Percentiles rank a stretch among this genome's conserved stretches.
Conservation (phyloP, 495 filamentous ascomycete genomes). For the Trichocladium uniseriatum region DNA sequence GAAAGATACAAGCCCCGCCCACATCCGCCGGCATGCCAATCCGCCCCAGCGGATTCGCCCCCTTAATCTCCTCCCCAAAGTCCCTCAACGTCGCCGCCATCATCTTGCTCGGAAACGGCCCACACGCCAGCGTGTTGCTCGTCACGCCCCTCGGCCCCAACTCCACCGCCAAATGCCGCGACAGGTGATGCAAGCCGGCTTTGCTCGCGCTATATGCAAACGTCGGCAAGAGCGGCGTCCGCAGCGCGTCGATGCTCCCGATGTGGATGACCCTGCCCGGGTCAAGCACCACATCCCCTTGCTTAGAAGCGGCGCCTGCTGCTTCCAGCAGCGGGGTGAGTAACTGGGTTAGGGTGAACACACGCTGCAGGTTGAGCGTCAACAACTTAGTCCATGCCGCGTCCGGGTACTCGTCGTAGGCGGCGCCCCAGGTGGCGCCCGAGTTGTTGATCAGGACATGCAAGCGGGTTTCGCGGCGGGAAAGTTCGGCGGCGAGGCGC, state of each 20-base stretch:
- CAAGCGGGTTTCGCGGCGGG: conserved; percentile 50
- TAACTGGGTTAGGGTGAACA: conserved; percentile 68
- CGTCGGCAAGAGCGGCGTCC: conserved; percentile 61
- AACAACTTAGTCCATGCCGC: conserved; percentile 64
- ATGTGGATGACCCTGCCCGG: conserved; percentile 67
- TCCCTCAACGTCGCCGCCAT: conserved; percentile 61
- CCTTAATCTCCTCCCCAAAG: conserved; percentile 53
- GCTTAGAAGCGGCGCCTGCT: conserved; percentile 28
- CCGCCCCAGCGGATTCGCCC: conserved; percentile 56
- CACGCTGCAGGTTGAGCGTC: conserved; percentile 69
- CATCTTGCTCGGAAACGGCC: conserved; percentile 78
- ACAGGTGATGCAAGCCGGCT: conserved; percentile 67
- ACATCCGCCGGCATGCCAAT: conserved; percentile 66
- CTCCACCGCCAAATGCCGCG: conserved; percentile 60
- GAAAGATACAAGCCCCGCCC: conserved; percentile 66
- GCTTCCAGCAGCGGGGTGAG: conserved; percentile 64
- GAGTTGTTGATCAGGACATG: conserved; percentile 76
- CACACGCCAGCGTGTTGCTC: conserved; percentile 52
- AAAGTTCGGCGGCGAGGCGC: conserved; percentile 53
- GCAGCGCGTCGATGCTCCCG: conserved; percentile 63
- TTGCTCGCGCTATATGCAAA: conserved; percentile 70
- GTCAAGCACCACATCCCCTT: conserved; percentile 27
- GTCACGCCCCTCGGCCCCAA: conserved; percentile 60
- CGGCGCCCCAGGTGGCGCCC: conserved; percentile 68
- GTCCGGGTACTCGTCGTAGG: conserved; percentile 61